Conservation (phyloP, 805 yeast genomes). For the Candida takata region DNA sequence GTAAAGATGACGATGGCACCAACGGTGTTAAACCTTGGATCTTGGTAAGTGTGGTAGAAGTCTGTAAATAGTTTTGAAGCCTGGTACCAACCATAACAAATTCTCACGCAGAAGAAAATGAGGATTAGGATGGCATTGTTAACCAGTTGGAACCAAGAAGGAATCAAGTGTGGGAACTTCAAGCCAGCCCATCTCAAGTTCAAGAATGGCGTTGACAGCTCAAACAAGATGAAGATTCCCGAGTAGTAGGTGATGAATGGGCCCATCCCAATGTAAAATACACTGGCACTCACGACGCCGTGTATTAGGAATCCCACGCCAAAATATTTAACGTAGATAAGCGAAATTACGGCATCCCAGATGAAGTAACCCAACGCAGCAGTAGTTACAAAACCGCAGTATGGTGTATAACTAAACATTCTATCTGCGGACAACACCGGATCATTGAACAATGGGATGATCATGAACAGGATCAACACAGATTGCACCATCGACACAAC, state of each 20-base stretch:
- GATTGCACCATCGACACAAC: slow-evolving; percentile 84
- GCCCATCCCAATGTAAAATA: slow-evolving; percentile 49
- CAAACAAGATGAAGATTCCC: slow-evolving; percentile 71
- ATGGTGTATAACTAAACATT: slow-evolving; percentile 59
- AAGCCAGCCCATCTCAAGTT: slow-evolving; percentile 80
- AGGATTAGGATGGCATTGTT: slow-evolving; percentile 62
- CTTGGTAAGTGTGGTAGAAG: slow-evolving; percentile 30
- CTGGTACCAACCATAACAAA: slow-evolving; percentile 73
- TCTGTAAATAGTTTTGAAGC: slow-evolving; percentile 41
- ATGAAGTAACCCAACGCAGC: slow-evolving; percentile 70
- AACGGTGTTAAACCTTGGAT: slow-evolving; percentile 39
- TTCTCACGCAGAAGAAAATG: slow-evolving; percentile 62
- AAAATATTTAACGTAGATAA: slow-evolving; percentile 47
- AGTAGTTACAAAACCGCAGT: slow-evolving; percentile 59
- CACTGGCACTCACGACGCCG: slow-evolving; percentile 66
- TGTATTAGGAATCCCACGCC: slow-evolving; percentile 73
- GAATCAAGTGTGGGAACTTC: slow-evolving; percentile 57
- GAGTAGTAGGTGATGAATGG: slow-evolving; percentile 71
- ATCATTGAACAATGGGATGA: slow-evolving; percentile 58
- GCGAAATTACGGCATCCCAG: slow-evolving; percentile 73
- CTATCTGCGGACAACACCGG: slow-evolving; percentile 39
- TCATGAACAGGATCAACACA: slow-evolving; percentile 48
- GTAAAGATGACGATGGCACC: slow-evolving; percentile 28
- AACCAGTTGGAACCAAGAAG: slow-evolving; percentile 39
- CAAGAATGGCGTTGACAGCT: slow-evolving; percentile 80